Evolutionary conservation across 768 basidiomycete genomes (phyloP).

Genomic region (Amanita pseudoporphyria): DNA sequence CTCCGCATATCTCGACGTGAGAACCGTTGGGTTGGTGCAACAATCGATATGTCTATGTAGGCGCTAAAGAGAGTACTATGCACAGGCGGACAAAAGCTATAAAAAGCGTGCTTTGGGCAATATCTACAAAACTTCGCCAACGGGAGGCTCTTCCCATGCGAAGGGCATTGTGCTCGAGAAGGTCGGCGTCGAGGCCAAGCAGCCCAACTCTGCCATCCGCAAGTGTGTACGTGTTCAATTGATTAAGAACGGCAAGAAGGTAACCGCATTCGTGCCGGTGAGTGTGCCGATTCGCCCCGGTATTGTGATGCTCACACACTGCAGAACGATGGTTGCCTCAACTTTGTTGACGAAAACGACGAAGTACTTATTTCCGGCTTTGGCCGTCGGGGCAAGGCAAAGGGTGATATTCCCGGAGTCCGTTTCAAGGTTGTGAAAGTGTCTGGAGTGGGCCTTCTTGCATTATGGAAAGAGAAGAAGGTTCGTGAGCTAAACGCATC

Average conservation of each 20-base stretch:
- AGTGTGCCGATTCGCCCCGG: constrained; percentile 23
- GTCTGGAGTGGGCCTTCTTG: constrained; percentile 96
- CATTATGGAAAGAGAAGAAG: constrained; percentile 99
- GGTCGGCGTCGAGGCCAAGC: constrained; percentile 99
- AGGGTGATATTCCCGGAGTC: constrained; percentile 99
- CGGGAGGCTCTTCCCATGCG: constrained; percentile 98
- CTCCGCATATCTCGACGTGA: constrained; percentile 88
- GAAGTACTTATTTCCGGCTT: constrained; percentile 99
- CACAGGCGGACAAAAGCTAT: constrained; percentile 93
- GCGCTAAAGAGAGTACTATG: constrained; percentile 7
- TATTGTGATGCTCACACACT: not conserved
- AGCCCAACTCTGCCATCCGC: constrained; percentile 99
- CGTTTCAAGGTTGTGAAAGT: constrained; percentile 99
- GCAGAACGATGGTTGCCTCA: constrained; percentile 93
- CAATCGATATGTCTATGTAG: constrained; percentile 7
- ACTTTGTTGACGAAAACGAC: constrained; percentile 99
- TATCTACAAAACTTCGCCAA: constrained; percentile 99
- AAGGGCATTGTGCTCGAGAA: constrained; percentile 99
- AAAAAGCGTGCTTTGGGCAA: constrained; percentile 99
- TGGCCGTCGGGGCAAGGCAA: constrained; percentile 99
- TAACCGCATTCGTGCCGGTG: constrained; percentile 98
- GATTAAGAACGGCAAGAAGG: constrained; percentile 99
- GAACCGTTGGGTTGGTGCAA: constrained; percentile 80
- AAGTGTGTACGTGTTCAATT: constrained; percentile 99
- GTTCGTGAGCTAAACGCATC: constrained; percentile 28